Conservation (phyloP, 768 basidiomycete genomes). For the Kwoniella botswanensis region DNA sequence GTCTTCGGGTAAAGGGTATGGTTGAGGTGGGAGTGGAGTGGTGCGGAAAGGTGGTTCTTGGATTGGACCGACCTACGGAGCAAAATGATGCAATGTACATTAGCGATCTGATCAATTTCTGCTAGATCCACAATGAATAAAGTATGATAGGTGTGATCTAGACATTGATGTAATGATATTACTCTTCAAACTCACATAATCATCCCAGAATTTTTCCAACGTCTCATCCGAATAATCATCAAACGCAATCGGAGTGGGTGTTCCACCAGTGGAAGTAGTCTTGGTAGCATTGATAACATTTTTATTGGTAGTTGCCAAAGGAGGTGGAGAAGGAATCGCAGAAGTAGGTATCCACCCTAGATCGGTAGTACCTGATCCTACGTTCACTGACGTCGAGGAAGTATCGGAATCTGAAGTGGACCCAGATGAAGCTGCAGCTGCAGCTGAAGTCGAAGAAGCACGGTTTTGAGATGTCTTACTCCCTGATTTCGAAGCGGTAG, state of each 20-base stretch:
- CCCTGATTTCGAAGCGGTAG: no score
- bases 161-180: not conserved
- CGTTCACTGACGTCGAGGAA: not conserved
- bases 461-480: no score
- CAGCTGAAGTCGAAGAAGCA: no score
- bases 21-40: constrained; percentile 22
- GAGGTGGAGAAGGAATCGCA: constrained; percentile 8
- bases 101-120: not conserved
- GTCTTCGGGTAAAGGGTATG: constrained; percentile 25
- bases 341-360: constrained; percentile 22
- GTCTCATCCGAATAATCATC: constrained; percentile 14
- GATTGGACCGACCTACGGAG: constrained; percentile 20
- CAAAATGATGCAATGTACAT: not conserved
- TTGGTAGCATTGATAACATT: constrained; percentile 14
- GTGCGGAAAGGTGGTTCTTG: constrained; percentile 19
- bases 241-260: not conserved
- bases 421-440: not conserved
- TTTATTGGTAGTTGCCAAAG: constrained; percentile 12
- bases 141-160: not conserved
- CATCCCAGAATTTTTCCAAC: constrained; percentile 25
- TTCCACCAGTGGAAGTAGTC: constrained; percentile 21
- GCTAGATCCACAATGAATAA: not conserved
- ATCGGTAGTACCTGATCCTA: constrained; percentile 5
- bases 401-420: not conserved
- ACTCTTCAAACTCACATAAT: constrained; percentile 19